These are phyloP conservation scores for Hyphopichia pseudoburtonii DNA, from an alignment of 1,139 yeast genomes.

Conservation along the genomic window DNA sequence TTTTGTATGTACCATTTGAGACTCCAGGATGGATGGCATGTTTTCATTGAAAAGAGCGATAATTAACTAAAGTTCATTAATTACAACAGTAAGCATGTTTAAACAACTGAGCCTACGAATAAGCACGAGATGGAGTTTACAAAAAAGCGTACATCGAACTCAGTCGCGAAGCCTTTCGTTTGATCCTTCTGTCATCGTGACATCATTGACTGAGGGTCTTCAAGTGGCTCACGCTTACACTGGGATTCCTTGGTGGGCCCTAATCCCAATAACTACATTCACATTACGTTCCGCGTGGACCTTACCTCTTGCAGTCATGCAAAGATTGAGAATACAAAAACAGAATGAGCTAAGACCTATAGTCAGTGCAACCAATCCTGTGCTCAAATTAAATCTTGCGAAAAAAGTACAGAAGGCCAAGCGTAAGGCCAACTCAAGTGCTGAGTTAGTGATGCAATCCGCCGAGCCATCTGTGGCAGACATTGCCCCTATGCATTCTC, in stretches of 20 bases:
- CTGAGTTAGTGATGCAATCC: slow-evolving; percentile 17
- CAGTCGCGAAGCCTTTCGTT: slow-evolving; percentile 8
- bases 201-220: slow-evolving; percentile 41
- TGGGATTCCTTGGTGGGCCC: slow-evolving; percentile 80
- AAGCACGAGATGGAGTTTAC: no score
- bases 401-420: slow-evolving; percentile 45
- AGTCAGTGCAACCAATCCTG: slow-evolving; percentile 72
- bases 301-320: slow-evolving; percentile 73
- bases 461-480: slow-evolving; percentile 11
- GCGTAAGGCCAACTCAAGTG: slow-evolving; percentile 22
- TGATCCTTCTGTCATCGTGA: slow-evolving; percentile 24
- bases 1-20: no score
- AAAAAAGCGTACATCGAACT: not conserved
- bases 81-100: no score
- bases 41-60: no score
- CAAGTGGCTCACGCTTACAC: slow-evolving; percentile 51
- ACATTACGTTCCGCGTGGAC: slow-evolving; percentile 66
- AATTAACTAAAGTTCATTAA: no score
- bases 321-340: slow-evolving; percentile 64
- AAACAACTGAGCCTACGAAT: no score
- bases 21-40: no score
- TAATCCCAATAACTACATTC: slow-evolving; percentile 75
- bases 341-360: slow-evolving; percentile 73
- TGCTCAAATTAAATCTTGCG: slow-evolving; percentile 70
- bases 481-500: slow-evolving; percentile 15